Base-by-base conservation (phyloP, 2,329 filamentous ascomycete species). In the Elsinoe perseae region DNA sequence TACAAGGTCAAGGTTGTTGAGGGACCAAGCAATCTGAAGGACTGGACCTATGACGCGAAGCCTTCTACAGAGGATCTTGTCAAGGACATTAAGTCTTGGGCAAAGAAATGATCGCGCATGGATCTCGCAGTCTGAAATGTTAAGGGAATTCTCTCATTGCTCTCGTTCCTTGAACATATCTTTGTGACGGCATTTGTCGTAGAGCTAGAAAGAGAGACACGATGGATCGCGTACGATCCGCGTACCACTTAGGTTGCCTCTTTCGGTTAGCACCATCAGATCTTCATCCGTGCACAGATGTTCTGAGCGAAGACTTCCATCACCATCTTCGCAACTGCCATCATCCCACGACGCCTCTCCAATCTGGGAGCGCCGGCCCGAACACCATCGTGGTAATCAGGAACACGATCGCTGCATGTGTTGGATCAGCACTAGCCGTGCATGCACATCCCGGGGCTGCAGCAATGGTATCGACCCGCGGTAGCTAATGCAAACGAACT, bases 271-370 rank as follows among this genome's bases (percentile, higher is more conserved):
- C 44, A n/a, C n/a, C 27, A 30, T 50, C 25, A 50, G 25, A 50
- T 50, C 44, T 32, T 12, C 16, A 9, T 12, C 14, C 9, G 27
- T 5, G 44, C 44, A 50, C 44, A 50, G 44, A 50, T 50, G 27
- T 32, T 50, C 44, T 32, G 27, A 50, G 44, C 44, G 44, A 50
- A 50, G 44, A 50, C 44, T 50, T 50, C 44, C 44, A 50, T 50
- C 44, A 50, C 44, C 44, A 50, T 50, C 44, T 48, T 10, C 21
- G 12, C 43, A 46, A 4, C 12, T 25, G 5, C 8, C 21, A n/a
- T 23, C 10, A 25, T 42, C 3, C 10, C 12, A 46, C 21, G 16
- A 46, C 43, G 43, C 43, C 23, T 50, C 28, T 43, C 9, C 4
- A n/a, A 6, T 32, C 20, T 23, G 23, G 44, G 9, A 16, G 14